Evolutionary conservation across 164 flowering plant genomes (phyloP).

Genomic region (Cinnamomum micranthum): DNA sequence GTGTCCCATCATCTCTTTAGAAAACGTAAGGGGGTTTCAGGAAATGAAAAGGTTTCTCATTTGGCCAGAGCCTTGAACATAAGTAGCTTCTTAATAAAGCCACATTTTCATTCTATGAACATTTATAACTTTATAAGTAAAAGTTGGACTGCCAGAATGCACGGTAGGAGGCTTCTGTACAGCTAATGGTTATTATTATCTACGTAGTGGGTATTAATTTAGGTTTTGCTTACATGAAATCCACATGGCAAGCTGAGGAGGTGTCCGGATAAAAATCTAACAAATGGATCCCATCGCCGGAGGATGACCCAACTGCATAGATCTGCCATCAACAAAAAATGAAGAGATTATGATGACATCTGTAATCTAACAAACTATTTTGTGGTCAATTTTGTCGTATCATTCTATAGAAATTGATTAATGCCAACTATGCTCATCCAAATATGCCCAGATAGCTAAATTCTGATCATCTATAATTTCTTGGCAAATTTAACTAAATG

Average conservation of each 20-base stretch:
- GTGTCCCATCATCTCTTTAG: no score
- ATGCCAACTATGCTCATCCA: no score
- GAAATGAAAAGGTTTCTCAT: no score
- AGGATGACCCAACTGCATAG: constrained; percentile 72
- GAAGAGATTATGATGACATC: neutral
- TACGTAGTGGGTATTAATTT: neutral
- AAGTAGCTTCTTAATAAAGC: no score
- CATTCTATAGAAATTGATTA: no score
- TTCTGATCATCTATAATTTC: neutral
- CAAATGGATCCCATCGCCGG: constrained; percentile 60
- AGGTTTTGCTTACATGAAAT: constrained; percentile 49
- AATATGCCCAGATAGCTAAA: neutral
- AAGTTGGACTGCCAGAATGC: neutral
- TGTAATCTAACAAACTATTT: no score
- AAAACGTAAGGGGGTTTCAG: no score
- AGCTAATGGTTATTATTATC: neutral
- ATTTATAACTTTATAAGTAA: neutral
- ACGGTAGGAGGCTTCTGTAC: neutral
- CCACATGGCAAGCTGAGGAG: constrained; percentile 78
- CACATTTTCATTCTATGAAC: no score
- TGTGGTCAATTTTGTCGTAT: no score
- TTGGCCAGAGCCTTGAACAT: no score
- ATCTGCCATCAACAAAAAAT: constrained; percentile 47
- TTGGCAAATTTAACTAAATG: neutral
- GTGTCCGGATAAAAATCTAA: constrained; percentile 79